Evolutionary conservation across 108 stramenopile genomes (phyloP), one percentile per base, ranked within the genome.

Genomic region (Pseudonitzschia multiseries): DNA sequence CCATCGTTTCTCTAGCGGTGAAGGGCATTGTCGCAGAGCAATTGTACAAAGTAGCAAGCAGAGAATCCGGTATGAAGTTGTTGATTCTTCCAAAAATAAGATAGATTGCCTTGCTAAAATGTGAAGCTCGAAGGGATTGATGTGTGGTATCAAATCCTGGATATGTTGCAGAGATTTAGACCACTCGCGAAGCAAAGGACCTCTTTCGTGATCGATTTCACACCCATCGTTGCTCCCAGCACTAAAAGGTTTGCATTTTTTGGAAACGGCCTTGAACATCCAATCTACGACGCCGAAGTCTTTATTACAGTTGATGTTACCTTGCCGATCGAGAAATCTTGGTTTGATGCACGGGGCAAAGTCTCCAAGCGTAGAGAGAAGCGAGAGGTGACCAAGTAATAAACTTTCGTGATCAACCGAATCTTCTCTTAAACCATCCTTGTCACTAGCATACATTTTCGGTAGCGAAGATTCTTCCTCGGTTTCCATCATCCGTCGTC

Each of bases 41-140:
- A 57, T 32, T 15, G 57, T 28, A 67, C 72, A 77, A 0, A 77
- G 72, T 4, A 82, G 62, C 32, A 82, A 41, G 43, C 81, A 82
- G 24, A 82, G 54, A 13, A 56, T 70, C 57, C 42, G 59, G 33
- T 74, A 53, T 8, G 79, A 43, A 18, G 36, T 28, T 48, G 60
- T 50, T 32, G 43, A 22, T 12, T 21, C 66, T 28, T 63, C 61
- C 8, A 71, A 57, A 72, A 81, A 76, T 4, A 81, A 66, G 28
- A 69, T 57, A 48, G 71, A 70, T 57, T 81, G 71, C 10, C 64
- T 81, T 14, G 73, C 80, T 1, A 46, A 27, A 18, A 65, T 26
- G 53, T 81, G 80, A 43, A 76, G 36, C 57, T 81, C 75, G 52
- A 76, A 72, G 0, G 80, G 75, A 28, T 70, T 40, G 36, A 81